These are phyloP conservation scores for Ceratobasidium sp. DNA, from an alignment of 1,284 basidiomycete genomes.

Conservation along the genomic window DNA sequence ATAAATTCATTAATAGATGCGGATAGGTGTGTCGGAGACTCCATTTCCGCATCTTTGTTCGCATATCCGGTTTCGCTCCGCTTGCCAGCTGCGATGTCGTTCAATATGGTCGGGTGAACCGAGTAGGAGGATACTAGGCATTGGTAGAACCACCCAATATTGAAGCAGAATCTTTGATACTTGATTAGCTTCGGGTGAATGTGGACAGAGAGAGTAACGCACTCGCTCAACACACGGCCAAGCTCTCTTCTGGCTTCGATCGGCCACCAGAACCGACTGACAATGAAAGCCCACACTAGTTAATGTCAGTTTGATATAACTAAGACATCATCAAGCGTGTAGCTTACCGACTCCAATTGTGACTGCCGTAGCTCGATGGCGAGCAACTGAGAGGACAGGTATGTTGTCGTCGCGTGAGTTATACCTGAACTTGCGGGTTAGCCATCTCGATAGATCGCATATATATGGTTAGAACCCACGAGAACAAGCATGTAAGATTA, in stretches of 20 bases:
- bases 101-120: constrained; percentile 41
- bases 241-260: constrained; percentile 90
- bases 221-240: constrained; percentile 86
- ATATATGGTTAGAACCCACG: constrained; percentile 56
- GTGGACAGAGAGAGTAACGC: constrained; percentile 48
- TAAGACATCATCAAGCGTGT: no score
- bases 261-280: constrained; percentile 94
- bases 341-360: constrained; percentile 64
- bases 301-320: not conserved
- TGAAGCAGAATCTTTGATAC: constrained; percentile 72
- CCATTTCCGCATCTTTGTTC: constrained; percentile 27
- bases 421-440: constrained; percentile 62
- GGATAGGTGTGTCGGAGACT: constrained; percentile 52
- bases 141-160: constrained; percentile 85
- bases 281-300: constrained; percentile 83
- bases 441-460: not conserved
- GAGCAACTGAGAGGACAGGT: constrained; percentile 75
- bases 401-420: constrained; percentile 77
- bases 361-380: constrained; percentile 82
- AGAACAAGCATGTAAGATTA: constrained; percentile 89
- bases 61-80: constrained; percentile 28
- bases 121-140: constrained; percentile 80
- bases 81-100: constrained; percentile 7
- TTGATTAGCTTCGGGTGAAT: not conserved
- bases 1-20: constrained; percentile 84